A percentile compares a stretch with the other conserved stretches of the same genome.
Conservation (phyloP, 2,329 filamentous ascomycete genomes). For the Aspergillus novoparasiticus region DNA sequence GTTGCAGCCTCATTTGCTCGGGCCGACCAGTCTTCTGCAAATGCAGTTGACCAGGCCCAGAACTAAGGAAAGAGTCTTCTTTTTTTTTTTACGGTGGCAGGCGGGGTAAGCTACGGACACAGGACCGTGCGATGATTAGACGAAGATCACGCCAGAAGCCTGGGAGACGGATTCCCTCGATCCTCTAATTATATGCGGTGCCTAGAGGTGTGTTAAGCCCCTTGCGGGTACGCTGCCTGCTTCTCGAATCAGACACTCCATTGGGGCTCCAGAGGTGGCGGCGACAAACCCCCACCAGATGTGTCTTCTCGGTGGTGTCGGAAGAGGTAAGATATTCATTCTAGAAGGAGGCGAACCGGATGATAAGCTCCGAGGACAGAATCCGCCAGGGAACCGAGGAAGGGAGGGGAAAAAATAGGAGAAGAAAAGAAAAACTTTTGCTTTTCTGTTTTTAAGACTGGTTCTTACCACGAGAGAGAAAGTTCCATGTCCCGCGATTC, state of each 20-base stretch:
- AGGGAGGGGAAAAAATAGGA: background rate
- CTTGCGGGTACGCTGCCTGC: background rate
- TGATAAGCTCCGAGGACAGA: slow-evolving; percentile 4
- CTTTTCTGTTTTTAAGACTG: background rate
- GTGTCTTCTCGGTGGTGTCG: background rate
- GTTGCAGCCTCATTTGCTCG: slow-evolving; percentile 68
- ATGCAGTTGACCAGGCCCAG: slow-evolving; percentile 8
- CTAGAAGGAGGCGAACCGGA: slow-evolving; percentile 16
- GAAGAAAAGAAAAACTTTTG: background rate
- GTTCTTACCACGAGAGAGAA: background rate
- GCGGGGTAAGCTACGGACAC: background rate
- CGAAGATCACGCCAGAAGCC: background rate
- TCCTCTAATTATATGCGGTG: background rate
- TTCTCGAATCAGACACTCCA: background rate
- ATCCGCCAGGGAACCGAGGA: background rate
- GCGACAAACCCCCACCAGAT: background rate
- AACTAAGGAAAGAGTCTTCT: slow-evolving; percentile 11
- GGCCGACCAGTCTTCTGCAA: slow-evolving; percentile 19
- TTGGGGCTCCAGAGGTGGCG: background rate
- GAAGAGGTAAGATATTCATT: background rate
- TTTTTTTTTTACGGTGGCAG: background rate
- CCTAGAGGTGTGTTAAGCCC: background rate
- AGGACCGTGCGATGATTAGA: background rate
- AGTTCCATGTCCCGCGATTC: background rate
- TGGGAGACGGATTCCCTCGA: background rate